phyloP scores from a whole-genome alignment of 257 asterid species.

The Ehretia macrophylla region DNA sequence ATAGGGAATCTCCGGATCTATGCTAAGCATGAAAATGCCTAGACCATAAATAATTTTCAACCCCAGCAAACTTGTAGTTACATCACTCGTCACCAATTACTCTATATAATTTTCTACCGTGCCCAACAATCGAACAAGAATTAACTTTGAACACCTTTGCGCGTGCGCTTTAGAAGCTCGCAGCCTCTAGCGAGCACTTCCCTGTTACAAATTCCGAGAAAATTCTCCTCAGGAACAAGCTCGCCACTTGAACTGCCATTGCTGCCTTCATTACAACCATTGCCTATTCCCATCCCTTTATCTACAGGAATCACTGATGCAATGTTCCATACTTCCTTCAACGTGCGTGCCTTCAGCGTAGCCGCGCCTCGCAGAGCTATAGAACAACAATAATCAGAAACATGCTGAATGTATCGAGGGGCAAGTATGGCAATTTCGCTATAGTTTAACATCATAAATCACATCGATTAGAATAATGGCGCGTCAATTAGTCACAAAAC shows the following conservation, averaged over 20 bases:
- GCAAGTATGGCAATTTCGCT: neutral
- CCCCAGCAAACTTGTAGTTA: no score
- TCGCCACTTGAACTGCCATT: constrained; percentile 80
- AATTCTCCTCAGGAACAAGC: constrained; percentile 78
- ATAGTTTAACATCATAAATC: no score
- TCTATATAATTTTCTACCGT: no score
- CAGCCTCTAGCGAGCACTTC: constrained; percentile 89
- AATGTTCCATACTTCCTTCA: constrained; percentile 93
- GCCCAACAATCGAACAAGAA: neutral
- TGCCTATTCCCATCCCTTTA: constrained; percentile 45
- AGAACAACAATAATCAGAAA: neutral
- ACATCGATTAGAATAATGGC: no score
- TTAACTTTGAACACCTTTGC: constrained; percentile 47
- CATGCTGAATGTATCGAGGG: neutral
- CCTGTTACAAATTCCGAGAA: constrained; percentile 85
- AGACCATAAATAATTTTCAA: no score
- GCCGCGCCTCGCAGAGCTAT: constrained; percentile 93
- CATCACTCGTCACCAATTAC: no score
- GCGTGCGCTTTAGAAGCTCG: constrained; percentile 85
- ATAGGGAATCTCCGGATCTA: no score
- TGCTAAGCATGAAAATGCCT: no score
- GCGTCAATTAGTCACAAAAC: no score
- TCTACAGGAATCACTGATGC: constrained; percentile 89
- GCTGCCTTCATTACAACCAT: constrained; percentile 19
- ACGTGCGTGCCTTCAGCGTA: constrained; percentile 76